Evolutionary conservation across 2,329 filamentous ascomycete species (phyloP).

Genomic region (Fusarium continuum): DNA sequence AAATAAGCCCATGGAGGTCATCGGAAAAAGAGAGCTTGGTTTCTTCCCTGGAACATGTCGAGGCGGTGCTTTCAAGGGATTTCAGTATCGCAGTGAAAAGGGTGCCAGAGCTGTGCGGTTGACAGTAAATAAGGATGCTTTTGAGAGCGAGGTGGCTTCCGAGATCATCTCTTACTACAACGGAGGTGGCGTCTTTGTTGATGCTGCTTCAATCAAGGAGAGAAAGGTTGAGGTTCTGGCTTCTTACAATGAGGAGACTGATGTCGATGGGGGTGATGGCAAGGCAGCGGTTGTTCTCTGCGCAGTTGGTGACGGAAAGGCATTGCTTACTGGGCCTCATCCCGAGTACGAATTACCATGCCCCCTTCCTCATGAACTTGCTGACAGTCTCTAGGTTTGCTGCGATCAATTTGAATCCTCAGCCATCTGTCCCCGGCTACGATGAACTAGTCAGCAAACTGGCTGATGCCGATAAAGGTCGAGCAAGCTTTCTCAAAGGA

Average conservation of each 20-base stretch:
- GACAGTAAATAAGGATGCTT: conserved; percentile 67
- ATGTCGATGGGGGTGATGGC: conserved; percentile 77
- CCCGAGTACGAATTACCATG: conserved; percentile 71
- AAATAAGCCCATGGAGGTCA: conserved; percentile 78
- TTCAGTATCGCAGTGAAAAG: conserved; percentile 87
- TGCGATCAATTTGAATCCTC: conserved; percentile 76
- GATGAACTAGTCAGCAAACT: conserved; percentile 74
- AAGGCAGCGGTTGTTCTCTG: conserved; percentile 85
- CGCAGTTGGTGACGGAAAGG: conserved; percentile 81
- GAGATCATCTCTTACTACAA: conserved; percentile 87
- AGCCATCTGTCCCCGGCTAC: conserved; percentile 74
- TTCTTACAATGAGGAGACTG: conserved; percentile 76
- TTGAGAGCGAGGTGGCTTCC: conserved; percentile 66
- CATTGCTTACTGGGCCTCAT: conserved; percentile 86
- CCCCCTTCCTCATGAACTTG: not conserved
- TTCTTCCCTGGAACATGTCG: conserved; percentile 91
- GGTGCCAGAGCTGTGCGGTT: conserved; percentile 80
- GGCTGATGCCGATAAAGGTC: conserved; percentile 72
- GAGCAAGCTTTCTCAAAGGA: conserved; percentile 79
- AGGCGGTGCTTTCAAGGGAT: conserved; percentile 87
- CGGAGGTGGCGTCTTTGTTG: conserved; percentile 91
- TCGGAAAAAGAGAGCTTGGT: conserved; percentile 82
- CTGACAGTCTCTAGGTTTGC: conserved; percentile 72
- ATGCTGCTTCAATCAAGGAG: conserved; percentile 69
- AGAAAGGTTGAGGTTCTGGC: conserved; percentile 83